Base-by-base conservation (phyloP, 2,329 filamentous ascomycete species). In the Pseudogymnoascus sp. region DNA sequence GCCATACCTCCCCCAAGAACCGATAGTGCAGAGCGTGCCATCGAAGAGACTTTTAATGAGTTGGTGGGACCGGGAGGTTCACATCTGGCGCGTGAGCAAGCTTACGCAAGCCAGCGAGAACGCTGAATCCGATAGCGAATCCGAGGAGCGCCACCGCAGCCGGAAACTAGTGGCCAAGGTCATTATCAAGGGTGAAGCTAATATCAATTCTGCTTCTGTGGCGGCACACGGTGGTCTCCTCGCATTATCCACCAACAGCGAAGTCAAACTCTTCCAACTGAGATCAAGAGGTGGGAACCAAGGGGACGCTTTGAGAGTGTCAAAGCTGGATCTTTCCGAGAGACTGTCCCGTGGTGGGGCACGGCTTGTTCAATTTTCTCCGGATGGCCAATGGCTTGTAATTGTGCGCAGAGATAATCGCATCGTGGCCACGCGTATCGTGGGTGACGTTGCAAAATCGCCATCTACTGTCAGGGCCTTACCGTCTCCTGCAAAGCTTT, bases 31-130 rank as follows among this genome's bases (percentile, higher is more conserved):
- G 34, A 92, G 89, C 65, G 88, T 92, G 3, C 77, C 85, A 1
- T 81, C 81, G 39, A 85, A 85, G 41, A 83, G 94, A 56, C 76
- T 96, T 19, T 75, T 99, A 23, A 82, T 94, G 68, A 90, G 89
- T 71, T 97, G 91, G 89, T 97, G 92, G 90, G 89, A 92, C 65
- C 82, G 88, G 60, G 89, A 95, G 71, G 79, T 97, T 56, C 85
- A 88, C 66, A 82, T 99, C 62, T 99, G 92, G 91, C 82, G 78
- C 38, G 74, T 88, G 19, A 65, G 58, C 33, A 68, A 67, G 60
- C 60, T 61, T 9, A 39, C 60, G 8, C 61, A 64, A 23, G 28
- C 37, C 4, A 58, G 48, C 12, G 61, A 65, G 19, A 73, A 73
- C 28, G 74, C 79, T 38, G 67, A 71, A n/a, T 73, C 74, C 38